Conservation (phyloP, 1,284 basidiomycete species). For the Cutaneotrichosporon daszewskae region DNA sequence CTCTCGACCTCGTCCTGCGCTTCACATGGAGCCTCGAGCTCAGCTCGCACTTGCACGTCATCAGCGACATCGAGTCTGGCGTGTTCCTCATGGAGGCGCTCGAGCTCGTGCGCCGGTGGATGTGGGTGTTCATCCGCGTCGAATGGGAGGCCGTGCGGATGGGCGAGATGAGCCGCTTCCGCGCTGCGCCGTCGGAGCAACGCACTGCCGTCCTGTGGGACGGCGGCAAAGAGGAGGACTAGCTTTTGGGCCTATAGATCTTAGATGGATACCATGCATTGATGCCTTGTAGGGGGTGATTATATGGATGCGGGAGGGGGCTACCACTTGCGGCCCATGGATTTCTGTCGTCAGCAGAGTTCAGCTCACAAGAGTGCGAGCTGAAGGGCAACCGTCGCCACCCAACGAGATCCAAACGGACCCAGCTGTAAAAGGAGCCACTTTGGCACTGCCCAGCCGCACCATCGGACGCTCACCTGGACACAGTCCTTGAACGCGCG, state of each 20-base stretch:
- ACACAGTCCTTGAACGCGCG: slow-evolving; percentile 49
- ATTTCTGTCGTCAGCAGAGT: slow-evolving; percentile 26
- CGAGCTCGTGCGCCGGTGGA: slow-evolving; percentile 82
- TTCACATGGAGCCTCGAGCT: slow-evolving; percentile 94
- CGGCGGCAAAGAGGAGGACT: slow-evolving; percentile 10
- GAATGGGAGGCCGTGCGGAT: slow-evolving; percentile 86
- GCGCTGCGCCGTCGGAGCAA: slow-evolving; percentile 6
- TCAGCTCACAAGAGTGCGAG: no score
- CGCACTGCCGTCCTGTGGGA: slow-evolving; percentile 17
- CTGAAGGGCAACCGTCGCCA: no score
- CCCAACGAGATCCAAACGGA: no score
- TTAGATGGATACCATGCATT: slow-evolving; percentile 11
- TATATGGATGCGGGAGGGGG: no score
- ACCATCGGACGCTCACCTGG: slow-evolving; percentile 31
- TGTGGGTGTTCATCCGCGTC: slow-evolving; percentile 93
- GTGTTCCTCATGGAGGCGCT: slow-evolving; percentile 88
- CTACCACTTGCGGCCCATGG: slow-evolving; percentile 42
- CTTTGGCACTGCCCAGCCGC: no score
- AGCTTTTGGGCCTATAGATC: background rate
- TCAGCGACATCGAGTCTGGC: slow-evolving; percentile 71
- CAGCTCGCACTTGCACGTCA: slow-evolving; percentile 77
- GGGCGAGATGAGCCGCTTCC: slow-evolving; percentile 35
- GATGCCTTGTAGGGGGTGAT: no score
- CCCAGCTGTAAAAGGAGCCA: no score
- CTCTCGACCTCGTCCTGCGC: slow-evolving; percentile 81